phyloP scores from a whole-genome alignment of 2,329 filamentous ascomycete species.

The Anisogramma anomala region DNA sequence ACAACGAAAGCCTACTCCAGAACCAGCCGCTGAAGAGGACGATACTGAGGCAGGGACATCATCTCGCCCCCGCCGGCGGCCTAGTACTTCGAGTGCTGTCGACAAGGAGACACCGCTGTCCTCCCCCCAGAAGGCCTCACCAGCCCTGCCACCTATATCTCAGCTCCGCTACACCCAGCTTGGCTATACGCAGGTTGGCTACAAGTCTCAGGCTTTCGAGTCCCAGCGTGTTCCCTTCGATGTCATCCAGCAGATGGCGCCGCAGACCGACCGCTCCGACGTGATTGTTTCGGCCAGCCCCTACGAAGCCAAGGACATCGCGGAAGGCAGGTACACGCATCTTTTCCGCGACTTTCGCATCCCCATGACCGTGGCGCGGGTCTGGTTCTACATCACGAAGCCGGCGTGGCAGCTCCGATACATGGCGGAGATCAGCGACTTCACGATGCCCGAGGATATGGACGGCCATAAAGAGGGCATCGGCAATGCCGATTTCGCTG shows the following conservation, averaged over 20 bases:
- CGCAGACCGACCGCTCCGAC: slow-evolving; percentile 39
- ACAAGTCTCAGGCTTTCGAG: slow-evolving; percentile 27
- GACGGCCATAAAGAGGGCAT: slow-evolving; percentile 28
- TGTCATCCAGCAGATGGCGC: slow-evolving; percentile 35
- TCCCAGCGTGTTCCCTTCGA: slow-evolving; percentile 42
- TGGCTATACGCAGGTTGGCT: slow-evolving; percentile 17
- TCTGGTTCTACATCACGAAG: slow-evolving; percentile 48
- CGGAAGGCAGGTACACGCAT: slow-evolving; percentile 39
- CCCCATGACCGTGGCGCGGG: slow-evolving; percentile 41
- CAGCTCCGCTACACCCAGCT: slow-evolving; percentile 18
- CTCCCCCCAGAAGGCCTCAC: slow-evolving; percentile 15
- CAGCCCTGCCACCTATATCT: slow-evolving; percentile 14
- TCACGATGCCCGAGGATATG: slow-evolving; percentile 37
- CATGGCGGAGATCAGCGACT: slow-evolving; percentile 43
- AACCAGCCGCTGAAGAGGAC: slow-evolving; percentile 5
- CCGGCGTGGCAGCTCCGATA: slow-evolving; percentile 41
- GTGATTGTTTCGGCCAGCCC: slow-evolving; percentile 40
- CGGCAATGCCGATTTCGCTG: slow-evolving; percentile 42
- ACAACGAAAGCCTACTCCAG: slow-evolving; percentile 3
- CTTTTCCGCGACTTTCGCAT: slow-evolving; percentile 46
- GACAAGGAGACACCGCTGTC: slow-evolving; percentile 15
- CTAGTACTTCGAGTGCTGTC: slow-evolving; percentile 7
- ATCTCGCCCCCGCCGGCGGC: slow-evolving; percentile 3
- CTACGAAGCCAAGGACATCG: slow-evolving; percentile 36
- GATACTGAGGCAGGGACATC: slow-evolving; percentile 13